A percentile compares a stretch with the other conserved stretches of the same genome.
These are phyloP conservation scores for Rhododendron kiyosumense DNA, from an alignment of 148 eudicot genomes.

Conservation along the genomic window DNA sequence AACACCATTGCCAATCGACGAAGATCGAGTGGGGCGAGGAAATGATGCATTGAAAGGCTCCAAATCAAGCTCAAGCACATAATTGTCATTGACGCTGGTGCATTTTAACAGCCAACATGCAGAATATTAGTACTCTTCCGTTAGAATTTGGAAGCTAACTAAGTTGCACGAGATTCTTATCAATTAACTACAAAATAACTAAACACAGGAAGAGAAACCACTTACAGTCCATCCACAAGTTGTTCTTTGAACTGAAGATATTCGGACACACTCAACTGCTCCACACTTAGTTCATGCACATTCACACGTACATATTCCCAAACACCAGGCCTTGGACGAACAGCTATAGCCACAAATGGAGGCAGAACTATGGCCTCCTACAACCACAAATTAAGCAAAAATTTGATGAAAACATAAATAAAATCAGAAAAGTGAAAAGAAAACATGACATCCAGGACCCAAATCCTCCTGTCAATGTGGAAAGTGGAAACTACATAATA, in stretches of 20 bases:
- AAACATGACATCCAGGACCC: background rate
- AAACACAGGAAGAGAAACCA: background rate
- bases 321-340: conserved; percentile 97
- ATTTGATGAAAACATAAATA: background rate
- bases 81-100: conserved; percentile 42
- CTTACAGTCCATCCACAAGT: conserved; percentile 79
- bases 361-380: conserved; percentile 96
- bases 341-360: conserved; percentile 89
- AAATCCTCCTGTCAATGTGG: background rate
- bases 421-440: background rate
- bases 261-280: conserved; percentile 73
- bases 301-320: conserved; percentile 96
- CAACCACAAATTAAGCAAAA: conserved; percentile 9
- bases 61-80: conserved; percentile 83
- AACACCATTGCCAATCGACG: conserved; percentile 95
- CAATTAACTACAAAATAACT: background rate
- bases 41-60: conserved; percentile 88
- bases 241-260: conserved; percentile 93
- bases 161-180: background rate
- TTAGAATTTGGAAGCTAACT: background rate
- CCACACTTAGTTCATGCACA: conserved; percentile 78
- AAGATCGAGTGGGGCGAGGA: conserved; percentile 84
- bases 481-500: background rate
- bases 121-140: background rate
- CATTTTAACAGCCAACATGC: background rate